phyloP scores from a whole-genome alignment of 1,284 basidiomycete genomes.

The Porogramme epimiltina region DNA sequence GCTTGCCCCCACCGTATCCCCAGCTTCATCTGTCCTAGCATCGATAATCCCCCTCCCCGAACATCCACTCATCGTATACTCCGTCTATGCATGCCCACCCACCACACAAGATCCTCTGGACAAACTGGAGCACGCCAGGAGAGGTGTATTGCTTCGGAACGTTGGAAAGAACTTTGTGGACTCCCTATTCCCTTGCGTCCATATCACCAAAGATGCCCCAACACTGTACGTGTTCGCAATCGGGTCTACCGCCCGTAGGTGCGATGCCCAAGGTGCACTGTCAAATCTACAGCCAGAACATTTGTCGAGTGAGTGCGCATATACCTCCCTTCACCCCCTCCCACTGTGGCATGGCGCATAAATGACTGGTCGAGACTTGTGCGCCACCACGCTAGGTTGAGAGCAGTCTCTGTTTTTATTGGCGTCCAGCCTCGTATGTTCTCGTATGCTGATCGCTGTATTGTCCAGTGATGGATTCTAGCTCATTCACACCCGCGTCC shows the following conservation, averaged over 20 bases:
- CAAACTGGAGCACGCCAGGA: constrained; percentile 56
- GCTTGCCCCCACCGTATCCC: constrained; percentile 34
- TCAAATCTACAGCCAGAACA: constrained; percentile 42
- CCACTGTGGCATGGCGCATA: too few relatives aligned
- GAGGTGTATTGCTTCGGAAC: constrained; percentile 45
- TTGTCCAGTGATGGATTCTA: constrained; percentile 27
- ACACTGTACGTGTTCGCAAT: constrained; percentile 59
- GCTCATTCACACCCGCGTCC: constrained; percentile 45
- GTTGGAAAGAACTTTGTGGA: constrained; percentile 39
- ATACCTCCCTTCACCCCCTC: too few relatives aligned
- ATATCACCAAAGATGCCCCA: constrained; percentile 42
- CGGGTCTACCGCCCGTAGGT: constrained; percentile 36
- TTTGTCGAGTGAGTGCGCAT: constrained; percentile 47
- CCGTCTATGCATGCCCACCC: constrained; percentile 39
- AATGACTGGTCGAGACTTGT: too few relatives aligned
- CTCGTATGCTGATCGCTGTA: not conserved
- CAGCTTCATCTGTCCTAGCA: constrained; percentile 36
- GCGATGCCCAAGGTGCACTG: constrained; percentile 35
- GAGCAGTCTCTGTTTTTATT: too few relatives aligned
- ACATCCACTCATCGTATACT: constrained; percentile 45
- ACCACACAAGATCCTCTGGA: constrained; percentile 36
- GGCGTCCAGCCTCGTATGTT: too few relatives aligned
- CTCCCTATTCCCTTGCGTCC: constrained; percentile 53
- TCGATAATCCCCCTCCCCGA: constrained; percentile 40
- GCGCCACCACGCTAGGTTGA: too few relatives aligned